Percentiles rank a stretch among this genome's conserved stretches.
phyloP scores from a whole-genome alignment of 2,329 filamentous ascomycete species.

The Ophiosphaerella narmari region DNA sequence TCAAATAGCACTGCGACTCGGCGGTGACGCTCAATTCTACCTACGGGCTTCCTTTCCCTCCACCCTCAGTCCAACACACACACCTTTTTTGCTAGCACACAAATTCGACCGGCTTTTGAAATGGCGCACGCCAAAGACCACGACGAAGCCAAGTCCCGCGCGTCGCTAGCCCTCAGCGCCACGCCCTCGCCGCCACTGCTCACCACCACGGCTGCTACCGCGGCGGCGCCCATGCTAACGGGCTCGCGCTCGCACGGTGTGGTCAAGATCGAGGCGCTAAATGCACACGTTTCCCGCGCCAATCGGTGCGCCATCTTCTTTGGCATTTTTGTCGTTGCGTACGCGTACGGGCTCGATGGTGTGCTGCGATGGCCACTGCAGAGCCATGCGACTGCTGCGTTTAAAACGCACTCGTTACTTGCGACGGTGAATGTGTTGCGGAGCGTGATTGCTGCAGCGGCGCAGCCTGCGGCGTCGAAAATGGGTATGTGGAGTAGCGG shows the following conservation, averaged over 20 bases:
- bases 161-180: too few relatives aligned
- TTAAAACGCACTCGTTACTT: conserved; percentile 57
- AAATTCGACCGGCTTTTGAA: too few relatives aligned
- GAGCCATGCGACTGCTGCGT: conserved; percentile 60
- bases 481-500: conserved; percentile 3
- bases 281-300: conserved; percentile 55
- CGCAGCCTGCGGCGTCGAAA: conserved; percentile 34
- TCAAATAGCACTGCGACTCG: too few relatives aligned
- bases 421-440: conserved; percentile 62
- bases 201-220: too few relatives aligned
- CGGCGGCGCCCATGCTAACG: conserved; percentile 8
- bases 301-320: conserved; percentile 65
- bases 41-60: too few relatives aligned
- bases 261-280: conserved; percentile 62
- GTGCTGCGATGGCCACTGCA: conserved; percentile 53
- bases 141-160: too few relatives aligned
- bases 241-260: conserved; percentile 58
- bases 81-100: too few relatives aligned
- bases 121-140: too few relatives aligned
- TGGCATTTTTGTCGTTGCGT: conserved; percentile 66
- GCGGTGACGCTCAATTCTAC: too few relatives aligned
- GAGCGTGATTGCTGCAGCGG: conserved; percentile 63
- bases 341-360: conserved; percentile 62
- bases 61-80: too few relatives aligned
- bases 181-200: too few relatives aligned